Conservation (phyloP, 2,329 filamentous ascomycete species). For the Venturia carpophila region DNA sequence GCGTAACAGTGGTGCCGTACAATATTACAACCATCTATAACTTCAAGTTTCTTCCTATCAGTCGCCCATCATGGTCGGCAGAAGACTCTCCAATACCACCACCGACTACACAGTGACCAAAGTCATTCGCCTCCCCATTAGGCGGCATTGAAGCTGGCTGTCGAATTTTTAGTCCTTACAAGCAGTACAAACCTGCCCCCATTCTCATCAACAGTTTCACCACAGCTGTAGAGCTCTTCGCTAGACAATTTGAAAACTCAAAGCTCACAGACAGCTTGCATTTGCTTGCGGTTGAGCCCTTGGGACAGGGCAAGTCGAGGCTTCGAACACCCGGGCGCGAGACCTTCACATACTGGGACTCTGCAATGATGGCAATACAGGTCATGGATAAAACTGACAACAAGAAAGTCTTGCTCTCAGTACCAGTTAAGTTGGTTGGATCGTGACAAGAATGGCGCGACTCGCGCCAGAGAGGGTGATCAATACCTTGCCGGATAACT, state of each 20-base stretch:
- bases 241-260: constrained; percentile 32
- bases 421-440: constrained; percentile 48
- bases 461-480: constrained; percentile 40
- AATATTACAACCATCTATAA: not conserved
- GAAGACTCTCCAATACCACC: constrained; percentile 23
- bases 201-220: constrained; percentile 46
- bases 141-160: constrained; percentile 44
- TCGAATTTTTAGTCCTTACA: constrained; percentile 31
- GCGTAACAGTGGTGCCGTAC: not conserved
- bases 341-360: constrained; percentile 50
- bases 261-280: constrained; percentile 37
- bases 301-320: constrained; percentile 46
- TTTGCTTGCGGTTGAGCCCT: constrained; percentile 46
- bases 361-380: constrained; percentile 40
- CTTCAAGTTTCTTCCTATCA: not conserved
- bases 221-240: constrained; percentile 41
- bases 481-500: not conserved
- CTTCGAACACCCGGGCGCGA: constrained; percentile 28
- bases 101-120: not conserved
- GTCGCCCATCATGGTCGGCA: not conserved
- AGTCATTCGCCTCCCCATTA: constrained; percentile 40
- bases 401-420: constrained; percentile 40
- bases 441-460: constrained; percentile 46
- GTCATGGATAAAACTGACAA: constrained; percentile 36
- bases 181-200: constrained; percentile 41